Evolutionary conservation across 1,139 yeast genomes (phyloP), one percentile per base, ranked within the genome.

Genomic region (Blastobotrys capitulatus): DNA sequence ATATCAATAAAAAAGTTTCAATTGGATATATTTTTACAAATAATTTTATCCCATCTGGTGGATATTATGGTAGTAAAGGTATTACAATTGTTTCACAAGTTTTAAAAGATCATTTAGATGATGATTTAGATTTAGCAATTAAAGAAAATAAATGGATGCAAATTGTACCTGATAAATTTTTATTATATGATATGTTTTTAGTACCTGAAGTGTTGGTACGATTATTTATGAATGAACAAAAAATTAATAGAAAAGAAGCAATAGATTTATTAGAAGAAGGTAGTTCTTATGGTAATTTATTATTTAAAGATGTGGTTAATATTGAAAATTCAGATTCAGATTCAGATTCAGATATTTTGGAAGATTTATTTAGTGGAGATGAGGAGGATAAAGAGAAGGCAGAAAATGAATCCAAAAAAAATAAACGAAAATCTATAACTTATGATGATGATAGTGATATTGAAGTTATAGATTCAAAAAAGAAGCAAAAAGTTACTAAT

Each of bases 1-100:
- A 9, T 15, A 4, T 2, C 8, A n/a, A 29, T n/a, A 10, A 9
- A 20, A 4, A 7, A 46, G 43, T 42, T 15, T 38, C 13, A 34
- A 47, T 29, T 42, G 20, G 13, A 15, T 25, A 29, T 20, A 51
- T 47, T 12, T 22, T 49, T 16, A 38, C 29, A 10, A 51, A 47
- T 13, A 40, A 42, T 2, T 27, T 43, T 31, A 19, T 44, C 6
- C 46, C 55, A 20, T 49, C 47, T 3, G 38, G 26, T 12, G 58
- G 58, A 15, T 55, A 55, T 40, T 55, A 48, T 41, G 57, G 58
- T 4, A 36, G 43, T 8, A 42, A 40, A 31, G 58, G 58, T 8
- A 32, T 42, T 42, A 32, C 22, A 29, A 9, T 27, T 7, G 32
- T 44, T 2, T 44, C 48, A 6, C 2, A 15, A 12, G 26, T 13